Percentiles rank a stretch among this genome's conserved stretches.
Evolutionary conservation across 2,329 filamentous ascomycete species (phyloP).

Genomic region (Chrysosphaeria jannelii): DNA sequence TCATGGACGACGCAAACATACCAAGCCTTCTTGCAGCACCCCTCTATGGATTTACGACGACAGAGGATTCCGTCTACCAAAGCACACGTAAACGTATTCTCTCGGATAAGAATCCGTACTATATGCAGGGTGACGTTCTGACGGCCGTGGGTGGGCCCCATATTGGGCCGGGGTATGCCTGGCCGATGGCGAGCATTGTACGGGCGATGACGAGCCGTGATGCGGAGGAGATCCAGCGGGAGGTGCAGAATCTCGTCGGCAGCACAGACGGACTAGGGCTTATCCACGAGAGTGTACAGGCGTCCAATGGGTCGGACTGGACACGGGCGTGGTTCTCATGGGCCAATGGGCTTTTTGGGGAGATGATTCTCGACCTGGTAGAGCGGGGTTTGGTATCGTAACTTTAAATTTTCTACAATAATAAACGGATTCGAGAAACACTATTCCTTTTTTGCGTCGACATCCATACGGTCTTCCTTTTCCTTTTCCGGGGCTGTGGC

Average conservation of each 20-base stretch:
- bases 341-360: conserved; percentile 70
- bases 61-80: conserved; percentile 22
- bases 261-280: conserved; percentile 29
- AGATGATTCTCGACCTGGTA: conserved; percentile 49
- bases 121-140: conserved; percentile 18
- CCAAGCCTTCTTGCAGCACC: conserved; percentile 28
- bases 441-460: not conserved
- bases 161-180: conserved; percentile 24
- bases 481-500: conserved; percentile 1
- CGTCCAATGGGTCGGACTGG: conserved; percentile 23
- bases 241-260: conserved; percentile 22
- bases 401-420: no score
- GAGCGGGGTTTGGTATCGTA: no score
- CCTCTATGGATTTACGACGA: conserved; percentile 23
- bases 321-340: conserved; percentile 40
- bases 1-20: conserved; percentile 40
- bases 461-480: no score
- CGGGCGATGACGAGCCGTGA: conserved; percentile 36
- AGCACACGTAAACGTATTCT: conserved; percentile 18
- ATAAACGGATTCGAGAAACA: no score
- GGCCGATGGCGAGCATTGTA: conserved; percentile 40
- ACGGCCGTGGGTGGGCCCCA: conserved; percentile 9
- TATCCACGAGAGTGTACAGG: conserved; percentile 37
- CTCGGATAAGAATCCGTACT: conserved; percentile 40
- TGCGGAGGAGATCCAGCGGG: conserved; percentile 22